Conservation (phyloP, 306 rosid species). For the Vigna unguiculata region DNA sequence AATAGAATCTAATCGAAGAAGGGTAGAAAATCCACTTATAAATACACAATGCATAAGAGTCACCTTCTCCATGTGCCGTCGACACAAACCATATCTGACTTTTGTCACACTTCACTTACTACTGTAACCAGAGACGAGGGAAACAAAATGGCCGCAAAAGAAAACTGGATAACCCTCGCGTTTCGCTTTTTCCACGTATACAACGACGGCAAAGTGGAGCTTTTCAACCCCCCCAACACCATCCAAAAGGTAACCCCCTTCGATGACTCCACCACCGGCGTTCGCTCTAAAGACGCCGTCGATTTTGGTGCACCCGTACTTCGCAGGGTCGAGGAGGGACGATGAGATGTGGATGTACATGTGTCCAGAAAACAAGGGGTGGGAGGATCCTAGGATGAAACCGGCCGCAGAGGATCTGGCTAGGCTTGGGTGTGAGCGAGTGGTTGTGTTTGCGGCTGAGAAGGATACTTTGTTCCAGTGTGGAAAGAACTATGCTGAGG, state of each 20-base stretch:
- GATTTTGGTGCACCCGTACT: slow-evolving; percentile 57
- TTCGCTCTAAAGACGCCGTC: slow-evolving; percentile 52
- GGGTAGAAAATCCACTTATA: too few species aligned
- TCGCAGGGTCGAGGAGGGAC: slow-evolving; percentile 44
- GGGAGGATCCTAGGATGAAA: slow-evolving; percentile 49
- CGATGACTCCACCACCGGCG: slow-evolving; percentile 46
- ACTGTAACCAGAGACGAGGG: not conserved
- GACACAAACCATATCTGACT: too few species aligned
- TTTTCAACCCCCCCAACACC: not conserved
- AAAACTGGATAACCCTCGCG: slow-evolving; percentile 14
- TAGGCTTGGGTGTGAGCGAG: slow-evolving; percentile 51
- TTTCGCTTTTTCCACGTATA: slow-evolving; percentile 46
- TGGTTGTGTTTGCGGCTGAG: slow-evolving; percentile 57
- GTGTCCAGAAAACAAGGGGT: slow-evolving; percentile 49
- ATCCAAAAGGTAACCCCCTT: slow-evolving; percentile 46
- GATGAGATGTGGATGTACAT: slow-evolving; percentile 61
- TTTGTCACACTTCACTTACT: not conserved
- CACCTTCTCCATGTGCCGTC: too few species aligned
- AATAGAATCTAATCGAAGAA: too few species aligned
- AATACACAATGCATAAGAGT: too few species aligned
- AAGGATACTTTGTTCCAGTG: slow-evolving; percentile 51
- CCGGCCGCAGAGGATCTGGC: slow-evolving; percentile 59
- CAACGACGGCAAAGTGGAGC: slow-evolving; percentile 48
- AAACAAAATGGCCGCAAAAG: slow-evolving; percentile 33
- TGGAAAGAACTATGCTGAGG: slow-evolving; percentile 48